Percentiles rank a stretch among this genome's conserved stretches.
These are phyloP conservation scores for Cutaneotrichosporon sp. DNA, from an alignment of 1,284 basidiomycete species.

Conservation along the genomic window DNA sequence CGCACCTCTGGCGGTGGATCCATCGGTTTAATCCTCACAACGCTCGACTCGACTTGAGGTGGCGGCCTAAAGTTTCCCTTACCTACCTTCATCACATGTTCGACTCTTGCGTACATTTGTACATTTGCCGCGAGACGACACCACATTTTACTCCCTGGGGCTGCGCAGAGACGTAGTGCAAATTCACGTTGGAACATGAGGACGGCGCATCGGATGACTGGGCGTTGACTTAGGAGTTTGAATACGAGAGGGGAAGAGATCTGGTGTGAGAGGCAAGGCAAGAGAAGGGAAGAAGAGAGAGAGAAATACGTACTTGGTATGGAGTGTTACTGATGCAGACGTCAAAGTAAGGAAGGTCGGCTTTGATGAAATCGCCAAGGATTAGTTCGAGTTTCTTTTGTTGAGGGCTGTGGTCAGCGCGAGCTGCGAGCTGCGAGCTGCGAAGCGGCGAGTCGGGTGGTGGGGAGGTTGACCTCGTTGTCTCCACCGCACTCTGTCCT, in stretches of 20 bases:
- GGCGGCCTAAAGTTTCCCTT: constrained; percentile 96
- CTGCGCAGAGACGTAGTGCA: constrained; percentile 85
- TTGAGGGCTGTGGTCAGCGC: constrained; percentile 66
- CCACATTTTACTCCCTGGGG: constrained; percentile 84
- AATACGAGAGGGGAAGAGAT: constrained; percentile 98
- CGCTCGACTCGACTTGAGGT: constrained; percentile 89
- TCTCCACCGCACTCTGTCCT: too few species aligned
- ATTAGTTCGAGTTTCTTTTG: constrained; percentile 92
- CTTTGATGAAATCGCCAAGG: constrained; percentile 96
- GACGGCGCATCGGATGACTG: constrained; percentile 87
- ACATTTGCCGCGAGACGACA: constrained; percentile 94
- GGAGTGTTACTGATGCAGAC: constrained; percentile 99
- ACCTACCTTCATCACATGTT: constrained; percentile 94
- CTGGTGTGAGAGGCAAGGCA: constrained; percentile 63
- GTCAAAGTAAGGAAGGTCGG: constrained; percentile 94
- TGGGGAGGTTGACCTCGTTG: background rate
- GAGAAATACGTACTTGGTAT: constrained; percentile 58
- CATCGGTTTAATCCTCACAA: constrained; percentile 85
- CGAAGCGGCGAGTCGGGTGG: too few species aligned
- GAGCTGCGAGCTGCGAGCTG: background rate
- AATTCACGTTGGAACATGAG: constrained; percentile 99
- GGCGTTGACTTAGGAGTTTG: constrained; percentile 92
- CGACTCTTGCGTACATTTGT: constrained; percentile 91
- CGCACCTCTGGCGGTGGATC: constrained; percentile 93
- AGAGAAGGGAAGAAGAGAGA: too few species aligned